A percentile compares a stretch with the other conserved stretches of the same genome.
These are phyloP conservation scores for Bromus sterilis DNA, from an alignment of 176 grass and related monocot species.

Conservation along the genomic window DNA sequence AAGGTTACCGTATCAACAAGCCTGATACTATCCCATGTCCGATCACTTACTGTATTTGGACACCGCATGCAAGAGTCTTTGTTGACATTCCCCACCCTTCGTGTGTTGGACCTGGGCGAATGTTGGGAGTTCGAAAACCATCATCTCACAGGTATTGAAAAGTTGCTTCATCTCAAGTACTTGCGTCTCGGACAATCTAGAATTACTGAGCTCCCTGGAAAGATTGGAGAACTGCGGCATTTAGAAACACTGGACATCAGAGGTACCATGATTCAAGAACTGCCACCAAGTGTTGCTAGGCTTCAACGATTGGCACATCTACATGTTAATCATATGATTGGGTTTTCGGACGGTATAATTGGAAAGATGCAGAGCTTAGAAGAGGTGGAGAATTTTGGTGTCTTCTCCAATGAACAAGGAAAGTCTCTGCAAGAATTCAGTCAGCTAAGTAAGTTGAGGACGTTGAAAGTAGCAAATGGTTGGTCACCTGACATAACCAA, in stretches of 20 bases:
- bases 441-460: constrained; percentile 7
- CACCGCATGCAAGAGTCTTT: neutral
- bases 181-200: neutral
- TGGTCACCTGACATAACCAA: neutral
- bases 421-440: neutral
- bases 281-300: neutral
- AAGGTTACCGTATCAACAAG: neutral
- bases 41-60: neutral
- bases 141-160: neutral
- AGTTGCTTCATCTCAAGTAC: neutral
- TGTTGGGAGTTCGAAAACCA: neutral
- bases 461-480: neutral
- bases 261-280: neutral
- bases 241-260: neutral
- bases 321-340: neutral
- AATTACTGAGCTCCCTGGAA: neutral
- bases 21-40: neutral
- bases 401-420: neutral
- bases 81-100: neutral
- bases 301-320: neutral
- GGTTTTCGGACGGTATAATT: neutral
- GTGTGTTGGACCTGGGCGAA: neutral
- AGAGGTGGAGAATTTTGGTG: neutral
- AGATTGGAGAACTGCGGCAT: neutral
- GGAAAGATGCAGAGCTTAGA: neutral